These are phyloP conservation scores for Raphanus sativus DNA, from an alignment of 345 rosid genomes.

Conservation along the genomic window DNA sequence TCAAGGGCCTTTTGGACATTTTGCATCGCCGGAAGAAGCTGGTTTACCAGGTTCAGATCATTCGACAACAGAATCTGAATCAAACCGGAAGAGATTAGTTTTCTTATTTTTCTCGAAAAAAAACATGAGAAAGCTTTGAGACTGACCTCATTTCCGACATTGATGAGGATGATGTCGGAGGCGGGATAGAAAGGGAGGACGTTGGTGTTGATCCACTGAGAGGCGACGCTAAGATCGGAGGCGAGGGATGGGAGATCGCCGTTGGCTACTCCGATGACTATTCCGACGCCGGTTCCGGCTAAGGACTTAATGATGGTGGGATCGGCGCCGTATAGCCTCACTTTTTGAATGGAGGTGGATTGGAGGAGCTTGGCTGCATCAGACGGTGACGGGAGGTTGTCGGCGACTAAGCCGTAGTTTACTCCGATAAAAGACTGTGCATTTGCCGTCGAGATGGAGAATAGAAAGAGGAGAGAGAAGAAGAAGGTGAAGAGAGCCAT, in stretches of 20 bases:
- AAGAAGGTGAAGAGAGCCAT: constrained; percentile 22
- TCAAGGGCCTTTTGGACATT: constrained; percentile 66
- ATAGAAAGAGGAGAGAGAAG: background rate
- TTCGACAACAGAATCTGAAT: constrained; percentile 59
- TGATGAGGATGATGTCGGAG: constrained; percentile 66
- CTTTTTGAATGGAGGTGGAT: constrained; percentile 64
- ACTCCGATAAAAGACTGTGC: constrained; percentile 71
- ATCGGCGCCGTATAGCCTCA: constrained; percentile 75
- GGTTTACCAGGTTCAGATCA: constrained; percentile 62
- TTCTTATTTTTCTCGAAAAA: background rate
- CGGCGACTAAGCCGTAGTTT: constrained; percentile 82
- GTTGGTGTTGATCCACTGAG: constrained; percentile 66
- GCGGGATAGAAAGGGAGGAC: constrained; percentile 76
- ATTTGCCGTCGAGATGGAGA: constrained; percentile 28
- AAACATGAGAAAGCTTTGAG: background rate
- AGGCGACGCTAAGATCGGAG: constrained; percentile 64
- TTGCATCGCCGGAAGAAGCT: constrained; percentile 80
- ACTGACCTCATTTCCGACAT: constrained; percentile 62
- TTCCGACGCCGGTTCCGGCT: constrained; percentile 75
- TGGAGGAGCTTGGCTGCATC: constrained; percentile 78
- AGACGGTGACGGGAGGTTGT: constrained; percentile 75
- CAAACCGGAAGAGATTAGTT: background rate
- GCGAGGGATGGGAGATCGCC: constrained; percentile 70
- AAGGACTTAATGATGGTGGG: constrained; percentile 66
- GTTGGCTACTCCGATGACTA: constrained; percentile 66